Percentiles rank a stretch among this genome's conserved stretches.
These are phyloP conservation scores for Pichia terricola DNA, from an alignment of 1,139 yeast genomes.

Conservation along the genomic window DNA sequence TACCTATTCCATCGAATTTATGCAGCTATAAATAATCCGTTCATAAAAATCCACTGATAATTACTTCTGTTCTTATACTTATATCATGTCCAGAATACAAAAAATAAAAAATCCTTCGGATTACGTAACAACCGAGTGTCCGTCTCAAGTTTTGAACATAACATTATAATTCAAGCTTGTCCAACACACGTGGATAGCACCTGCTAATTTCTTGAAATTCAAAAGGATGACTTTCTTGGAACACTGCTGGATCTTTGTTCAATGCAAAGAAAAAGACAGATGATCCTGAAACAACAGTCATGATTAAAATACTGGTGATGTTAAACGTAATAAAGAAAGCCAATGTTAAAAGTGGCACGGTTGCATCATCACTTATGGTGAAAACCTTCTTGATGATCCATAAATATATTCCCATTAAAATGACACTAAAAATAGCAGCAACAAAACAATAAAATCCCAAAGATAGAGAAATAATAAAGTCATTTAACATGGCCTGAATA, in stretches of 20 bases:
- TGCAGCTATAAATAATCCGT: no score
- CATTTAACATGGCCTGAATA: conserved; percentile 48
- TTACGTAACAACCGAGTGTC: no score
- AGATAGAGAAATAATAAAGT: conserved; percentile 71
- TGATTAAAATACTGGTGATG: conserved; percentile 61
- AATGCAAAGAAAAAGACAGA: conserved; percentile 82
- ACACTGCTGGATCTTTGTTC: conserved; percentile 82
- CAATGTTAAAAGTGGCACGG: conserved; percentile 68
- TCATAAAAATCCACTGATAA: no score
- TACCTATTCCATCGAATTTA: no score
- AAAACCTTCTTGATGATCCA: conserved; percentile 3
- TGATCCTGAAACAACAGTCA: conserved; percentile 72
- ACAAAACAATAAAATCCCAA: conserved; percentile 62
- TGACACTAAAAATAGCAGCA: conserved; percentile 59
- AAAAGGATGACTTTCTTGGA: conserved; percentile 67
- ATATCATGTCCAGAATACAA: no score
- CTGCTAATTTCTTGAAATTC: conserved; percentile 31
- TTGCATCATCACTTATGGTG: conserved; percentile 60
- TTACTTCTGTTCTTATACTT: no score
- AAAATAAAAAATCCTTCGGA: no score
- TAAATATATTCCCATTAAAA: conserved; percentile 64
- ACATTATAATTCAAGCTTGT: conserved; percentile 10
- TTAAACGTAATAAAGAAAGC: conserved; percentile 54
- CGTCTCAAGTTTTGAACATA: no score
- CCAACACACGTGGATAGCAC: conserved; percentile 60